phyloP scores from a whole-genome alignment of 2,329 filamentous ascomycete species.

The Fusarium nelsonii region DNA sequence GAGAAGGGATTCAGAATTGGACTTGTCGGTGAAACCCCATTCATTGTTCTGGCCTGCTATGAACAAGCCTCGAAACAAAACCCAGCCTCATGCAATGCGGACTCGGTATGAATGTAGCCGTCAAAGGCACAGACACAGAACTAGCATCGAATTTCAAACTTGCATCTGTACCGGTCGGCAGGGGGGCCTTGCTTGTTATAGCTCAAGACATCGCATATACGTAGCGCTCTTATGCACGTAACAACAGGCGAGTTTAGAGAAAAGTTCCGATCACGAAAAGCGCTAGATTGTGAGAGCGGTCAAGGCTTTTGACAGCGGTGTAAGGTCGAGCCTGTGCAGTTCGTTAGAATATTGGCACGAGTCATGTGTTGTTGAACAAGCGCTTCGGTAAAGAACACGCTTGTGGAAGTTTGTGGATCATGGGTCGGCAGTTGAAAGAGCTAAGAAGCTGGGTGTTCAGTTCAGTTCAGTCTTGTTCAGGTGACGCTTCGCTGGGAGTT shows the following conservation, averaged over 20 bases:
- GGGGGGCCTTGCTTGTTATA: constrained; percentile 23
- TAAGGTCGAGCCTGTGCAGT: constrained; percentile 9
- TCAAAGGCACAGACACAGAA: constrained; percentile 28
- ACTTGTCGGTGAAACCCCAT: constrained; percentile 31
- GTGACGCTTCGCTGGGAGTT: constrained; percentile 1
- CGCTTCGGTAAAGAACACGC: constrained; percentile 20
- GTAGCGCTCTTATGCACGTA: constrained; percentile 28
- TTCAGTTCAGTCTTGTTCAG: neutral
- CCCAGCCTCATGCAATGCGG: constrained; percentile 22
- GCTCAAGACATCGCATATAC: constrained; percentile 18
- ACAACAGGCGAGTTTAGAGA: constrained; percentile 19
- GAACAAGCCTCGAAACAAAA: neutral
- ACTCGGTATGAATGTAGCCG: constrained; percentile 23
- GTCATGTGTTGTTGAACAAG: constrained; percentile 21
- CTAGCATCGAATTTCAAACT: constrained; percentile 29
- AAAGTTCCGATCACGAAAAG: constrained; percentile 20
- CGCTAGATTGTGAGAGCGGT: constrained; percentile 23
- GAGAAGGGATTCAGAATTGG: neutral
- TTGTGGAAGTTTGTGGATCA: constrained; percentile 31
- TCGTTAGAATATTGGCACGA: constrained; percentile 20
- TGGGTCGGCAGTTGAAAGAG: constrained; percentile 30
- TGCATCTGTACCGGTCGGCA: constrained; percentile 20
- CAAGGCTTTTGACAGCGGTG: constrained; percentile 31
- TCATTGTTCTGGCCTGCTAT: constrained; percentile 2
- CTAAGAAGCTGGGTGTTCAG: constrained; percentile 6